Percentiles rank a stretch among this genome's conserved stretches.
Evolutionary conservation across 345 rosid genomes (phyloP).

Genomic region (Physaria fendleri): DNA sequence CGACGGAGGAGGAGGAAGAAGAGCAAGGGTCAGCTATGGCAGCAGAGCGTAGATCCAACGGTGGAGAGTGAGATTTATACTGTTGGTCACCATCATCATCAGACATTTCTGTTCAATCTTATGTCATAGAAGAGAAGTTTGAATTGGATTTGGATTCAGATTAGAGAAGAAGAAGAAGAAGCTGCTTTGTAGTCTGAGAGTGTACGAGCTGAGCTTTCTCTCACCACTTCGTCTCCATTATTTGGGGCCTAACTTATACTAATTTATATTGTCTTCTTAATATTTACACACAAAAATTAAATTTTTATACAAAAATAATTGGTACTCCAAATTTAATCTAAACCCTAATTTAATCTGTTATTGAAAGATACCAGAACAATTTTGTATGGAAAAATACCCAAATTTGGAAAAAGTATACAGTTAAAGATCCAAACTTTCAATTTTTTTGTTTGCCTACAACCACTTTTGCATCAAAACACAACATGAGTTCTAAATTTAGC

Average conservation of each 20-base stretch:
- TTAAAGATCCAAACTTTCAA: neutral
- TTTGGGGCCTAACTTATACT: constrained; percentile 35
- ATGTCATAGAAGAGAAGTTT: neutral
- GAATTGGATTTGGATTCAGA: constrained; percentile 4
- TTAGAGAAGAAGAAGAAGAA: constrained; percentile 9
- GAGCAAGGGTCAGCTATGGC: constrained; percentile 16
- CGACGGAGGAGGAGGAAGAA: neutral
- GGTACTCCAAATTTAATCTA: too few species aligned
- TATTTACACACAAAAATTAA: too few species aligned
- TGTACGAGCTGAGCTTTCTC: constrained; percentile 28
- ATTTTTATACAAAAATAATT: too few species aligned
- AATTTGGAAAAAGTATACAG: neutral
- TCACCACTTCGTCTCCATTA: constrained; percentile 62
- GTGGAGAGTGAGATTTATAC: constrained; percentile 19
- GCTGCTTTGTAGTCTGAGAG: constrained; percentile 25
- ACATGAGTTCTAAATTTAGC: neutral
- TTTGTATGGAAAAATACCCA: too few species aligned
- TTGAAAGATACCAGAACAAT: too few species aligned
- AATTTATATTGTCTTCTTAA: too few species aligned
- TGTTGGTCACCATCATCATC: constrained; percentile 50
- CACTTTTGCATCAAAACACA: neutral
- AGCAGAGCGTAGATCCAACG: constrained; percentile 36
- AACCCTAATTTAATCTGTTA: too few species aligned
- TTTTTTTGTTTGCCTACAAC: neutral
- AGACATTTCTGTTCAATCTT: constrained; percentile 45